Evolutionary conservation across 1,284 basidiomycete species (phyloP), one percentile per base, ranked within the genome.

Genomic region (Volvariella surrecta): DNA sequence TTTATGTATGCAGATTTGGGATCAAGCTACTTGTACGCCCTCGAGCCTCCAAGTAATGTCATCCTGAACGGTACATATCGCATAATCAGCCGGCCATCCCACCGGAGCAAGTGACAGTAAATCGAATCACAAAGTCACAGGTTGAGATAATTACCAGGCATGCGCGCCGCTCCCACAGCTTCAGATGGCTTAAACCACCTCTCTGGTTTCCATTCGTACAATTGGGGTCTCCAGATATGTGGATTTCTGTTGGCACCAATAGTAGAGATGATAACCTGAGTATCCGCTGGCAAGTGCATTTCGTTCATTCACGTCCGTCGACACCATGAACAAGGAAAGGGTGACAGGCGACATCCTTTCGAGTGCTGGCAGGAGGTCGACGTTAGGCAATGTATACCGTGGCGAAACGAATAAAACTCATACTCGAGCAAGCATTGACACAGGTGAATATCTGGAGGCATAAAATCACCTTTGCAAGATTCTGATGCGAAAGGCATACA

Each of bases 231-330:
- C 60, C 59, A 62, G 16, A 62, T 48, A 8, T 55, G 55, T 16
- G 60, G 60, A 45, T 67, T 62, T 10, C 62, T 58, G 49, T 71
- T 71, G 19, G 64, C 58, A 3, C 57, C 58, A 15, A 64, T 50
- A 34, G 70, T 56, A 3, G 67, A 68, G 22, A 70, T 49, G 4
- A 69, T 54, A 28, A 68, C 37, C 4, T 59, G 57, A 24, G 65
- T 69, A 31, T 56, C 58, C 49, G 63, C 61, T 2, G 59, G 58
- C 32, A 61, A 38, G 2, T 53, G 44, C 3, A 61, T 37, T 32
- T 58, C 52, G 8, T 45, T 45, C 3, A 58, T 24, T 50, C 45
- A 37, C 43, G 48, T 4, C 58, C 60, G 45, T 58, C 52, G 4
- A 50, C 38, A 4, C 55, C 50, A 7, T 48, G 48, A 19, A 61